Percentiles rank a stretch among this genome's conserved stretches.
phyloP scores from a whole-genome alignment of 192 early-diverging fungal species.

The Backusella australiensis region DNA sequence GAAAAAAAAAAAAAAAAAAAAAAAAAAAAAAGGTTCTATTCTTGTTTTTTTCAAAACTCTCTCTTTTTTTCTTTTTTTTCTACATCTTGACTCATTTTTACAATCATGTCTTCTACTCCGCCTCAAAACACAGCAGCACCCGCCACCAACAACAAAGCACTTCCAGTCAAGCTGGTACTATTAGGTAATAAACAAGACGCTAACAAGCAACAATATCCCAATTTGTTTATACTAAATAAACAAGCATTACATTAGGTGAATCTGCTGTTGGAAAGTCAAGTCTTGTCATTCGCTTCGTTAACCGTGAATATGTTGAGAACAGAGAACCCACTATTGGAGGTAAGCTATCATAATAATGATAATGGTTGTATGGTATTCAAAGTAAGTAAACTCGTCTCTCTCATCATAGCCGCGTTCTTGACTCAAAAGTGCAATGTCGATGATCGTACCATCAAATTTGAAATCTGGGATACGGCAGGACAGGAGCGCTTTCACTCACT shows the following conservation, averaged over 20 bases:
- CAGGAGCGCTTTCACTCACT: constrained; percentile 94
- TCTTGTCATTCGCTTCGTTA: constrained; percentile 93
- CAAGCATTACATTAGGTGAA: constrained; percentile 48
- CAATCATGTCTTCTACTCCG: constrained; percentile 14
- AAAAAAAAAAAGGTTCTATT: not conserved
- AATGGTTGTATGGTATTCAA: not conserved
- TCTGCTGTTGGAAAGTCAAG: constrained; percentile 98
- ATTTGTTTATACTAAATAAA: not conserved
- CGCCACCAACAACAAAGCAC: constrained; percentile 58
- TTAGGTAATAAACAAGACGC: constrained; percentile 51
- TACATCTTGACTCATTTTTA: not conserved
- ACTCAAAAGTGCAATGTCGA: constrained; percentile 95
- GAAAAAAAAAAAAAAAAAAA: too few species aligned
- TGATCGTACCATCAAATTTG: constrained; percentile 80
- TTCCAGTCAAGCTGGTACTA: constrained; percentile 97
- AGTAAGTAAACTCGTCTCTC: too few species aligned
- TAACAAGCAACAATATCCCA: too few species aligned
- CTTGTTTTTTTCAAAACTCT: not conserved
- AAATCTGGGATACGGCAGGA: constrained; percentile 94
- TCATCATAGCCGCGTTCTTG: constrained; percentile 66
- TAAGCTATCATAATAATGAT: constrained; percentile 14
- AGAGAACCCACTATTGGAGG: constrained; percentile 98
- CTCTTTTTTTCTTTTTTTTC: not conserved
- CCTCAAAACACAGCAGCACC: not conserved
- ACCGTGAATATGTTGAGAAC: constrained; percentile 95